Base-by-base conservation (phyloP, 2,329 filamentous ascomycete species). In the Drechslera avenae region DNA sequence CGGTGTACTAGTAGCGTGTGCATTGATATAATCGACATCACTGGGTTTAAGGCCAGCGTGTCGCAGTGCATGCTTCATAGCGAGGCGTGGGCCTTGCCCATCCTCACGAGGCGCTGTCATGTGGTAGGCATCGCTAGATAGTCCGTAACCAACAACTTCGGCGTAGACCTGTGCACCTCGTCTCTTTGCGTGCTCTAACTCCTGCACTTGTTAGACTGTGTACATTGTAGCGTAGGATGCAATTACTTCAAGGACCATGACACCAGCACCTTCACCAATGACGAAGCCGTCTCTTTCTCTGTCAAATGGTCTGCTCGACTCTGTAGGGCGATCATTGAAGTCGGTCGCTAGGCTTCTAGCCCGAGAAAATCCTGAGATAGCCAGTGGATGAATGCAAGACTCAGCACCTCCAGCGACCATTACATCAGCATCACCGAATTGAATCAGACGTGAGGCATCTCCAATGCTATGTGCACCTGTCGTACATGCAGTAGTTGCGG, bases 331-430 rank as follows among this genome's bases (percentile, higher is more conserved):
- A 52, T 89, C 78, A 67, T 97, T 97, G 76, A 86, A 95, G 3
- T 81, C 82, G 0, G 90, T 96, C 5, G 91, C 87, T 30, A 99
- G 78, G 44, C 92, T 97, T 52, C 93, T 84, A 1, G 92, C 91
- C 55, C 91, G 83, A 18, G 91, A 88, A 67, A 99, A 99, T 5
- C 93, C 94, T 5, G 92, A 90, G 61, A 97, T 88, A 1, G 93
- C 90, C 35, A 99, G 81, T 8, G 94, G 94, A 69, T 99, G 93
- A 48, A 99, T 93, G 72, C 94, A 99, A 0, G 93, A 91, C 74
- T 99, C 94, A 7, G 93, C 86, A 21, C 93, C 93, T 34, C 94
- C 94, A n/a, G 94, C 91, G 7, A 99, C 77, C 91, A 99, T 97
- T 46, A 97, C 88, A 72, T 96, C 83, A 37, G 93, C 93, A 70